A percentile compares a stretch with the other conserved stretches of the same genome.
phyloP scores from a whole-genome alignment of 768 basidiomycete genomes.

The Pisolithus orientalis region DNA sequence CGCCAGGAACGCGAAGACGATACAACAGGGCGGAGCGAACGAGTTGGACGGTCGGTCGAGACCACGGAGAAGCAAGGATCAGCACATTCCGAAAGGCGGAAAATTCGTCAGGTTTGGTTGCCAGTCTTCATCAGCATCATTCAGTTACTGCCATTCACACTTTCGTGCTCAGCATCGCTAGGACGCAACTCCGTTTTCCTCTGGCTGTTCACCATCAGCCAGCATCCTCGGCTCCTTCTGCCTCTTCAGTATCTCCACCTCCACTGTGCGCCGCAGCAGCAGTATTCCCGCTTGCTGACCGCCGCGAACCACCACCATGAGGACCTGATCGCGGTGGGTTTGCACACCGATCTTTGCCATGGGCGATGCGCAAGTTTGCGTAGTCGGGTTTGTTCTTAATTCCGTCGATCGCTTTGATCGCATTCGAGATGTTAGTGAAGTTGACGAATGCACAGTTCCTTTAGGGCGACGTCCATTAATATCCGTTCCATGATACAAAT shows the following conservation, averaged over 20 bases:
- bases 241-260: constrained; percentile 13
- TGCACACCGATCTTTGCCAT: constrained; percentile 94
- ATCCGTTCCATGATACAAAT: background rate
- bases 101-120: background rate
- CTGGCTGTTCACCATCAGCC: constrained; percentile 14
- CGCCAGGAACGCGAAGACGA: background rate
- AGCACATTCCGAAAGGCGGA: background rate
- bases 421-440: constrained; percentile 91
- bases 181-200: constrained; percentile 39
- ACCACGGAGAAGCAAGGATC: too few relatives aligned
- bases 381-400: constrained; percentile 93
- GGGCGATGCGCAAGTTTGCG: constrained; percentile 80
- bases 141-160: constrained; percentile 19
- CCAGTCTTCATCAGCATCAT: background rate
- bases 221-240: constrained; percentile 22
- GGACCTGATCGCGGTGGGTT: constrained; percentile 84
- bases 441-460: constrained; percentile 97
- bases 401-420: constrained; percentile 97
- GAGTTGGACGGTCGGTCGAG: background rate
- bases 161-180: constrained; percentile 27
- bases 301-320: constrained; percentile 56
- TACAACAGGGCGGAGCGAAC: background rate
- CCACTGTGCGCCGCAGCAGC: constrained; percentile 9
- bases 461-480: background rate
- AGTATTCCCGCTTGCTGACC: constrained; percentile 40